These are phyloP conservation scores for Pythium dissotocum DNA, from an alignment of 352 stramenopile genomes.

Conservation along the genomic window DNA sequence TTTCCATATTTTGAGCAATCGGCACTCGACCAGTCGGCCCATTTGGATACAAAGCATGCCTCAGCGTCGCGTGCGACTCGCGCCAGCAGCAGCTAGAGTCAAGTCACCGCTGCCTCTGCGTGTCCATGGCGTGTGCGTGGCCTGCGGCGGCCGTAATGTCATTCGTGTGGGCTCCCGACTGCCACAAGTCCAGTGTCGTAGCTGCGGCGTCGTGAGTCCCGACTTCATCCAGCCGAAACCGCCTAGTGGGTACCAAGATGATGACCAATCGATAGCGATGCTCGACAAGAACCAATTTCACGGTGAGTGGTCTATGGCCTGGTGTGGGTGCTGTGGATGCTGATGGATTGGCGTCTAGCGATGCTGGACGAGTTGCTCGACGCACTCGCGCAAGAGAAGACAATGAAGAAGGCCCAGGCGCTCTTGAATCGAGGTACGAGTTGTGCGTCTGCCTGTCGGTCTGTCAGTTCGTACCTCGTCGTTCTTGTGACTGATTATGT, in stretches of 20 bases:
- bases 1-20: neutral
- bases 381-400: constrained; percentile 41
- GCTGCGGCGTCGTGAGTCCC: constrained; percentile 48
- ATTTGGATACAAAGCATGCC: neutral
- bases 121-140: constrained; percentile 50
- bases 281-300: constrained; percentile 35
- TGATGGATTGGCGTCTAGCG: constrained; percentile 20
- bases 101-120: constrained; percentile 18
- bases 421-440: constrained; percentile 37
- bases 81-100: neutral
- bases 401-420: constrained; percentile 40
- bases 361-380: constrained; percentile 55
- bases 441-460: neutral
- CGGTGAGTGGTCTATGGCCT: constrained; percentile 2
- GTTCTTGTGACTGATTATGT: neutral
- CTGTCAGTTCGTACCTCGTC: neutral
- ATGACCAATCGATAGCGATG: constrained; percentile 20
- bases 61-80: constrained; percentile 9
- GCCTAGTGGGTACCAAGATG: constrained; percentile 19
- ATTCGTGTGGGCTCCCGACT: constrained; percentile 7
- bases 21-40: neutral
- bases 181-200: constrained; percentile 44
- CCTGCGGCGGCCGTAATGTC: constrained; percentile 48
- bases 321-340: neutral
- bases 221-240: constrained; percentile 42